These are phyloP conservation scores for Echites panduratus DNA, from an alignment of 257 asterid species.

Conservation along the genomic window DNA sequence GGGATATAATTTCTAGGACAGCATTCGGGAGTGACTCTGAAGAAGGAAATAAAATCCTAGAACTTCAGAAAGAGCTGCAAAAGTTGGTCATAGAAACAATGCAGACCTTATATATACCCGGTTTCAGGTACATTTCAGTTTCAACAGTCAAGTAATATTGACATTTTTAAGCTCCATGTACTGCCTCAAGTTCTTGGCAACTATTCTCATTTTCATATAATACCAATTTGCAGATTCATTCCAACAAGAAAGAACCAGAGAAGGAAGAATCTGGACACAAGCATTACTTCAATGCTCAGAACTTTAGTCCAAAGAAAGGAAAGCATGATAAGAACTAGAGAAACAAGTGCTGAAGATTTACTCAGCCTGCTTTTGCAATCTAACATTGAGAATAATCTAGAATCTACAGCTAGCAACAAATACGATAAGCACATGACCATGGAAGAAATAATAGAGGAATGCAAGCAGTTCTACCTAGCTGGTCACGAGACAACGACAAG, in stretches of 20 bases:
- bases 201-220: not conserved
- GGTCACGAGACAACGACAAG: conserved; percentile 52
- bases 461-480: conserved; percentile 48
- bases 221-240: conserved; percentile 31
- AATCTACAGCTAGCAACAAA: conserved; percentile 6
- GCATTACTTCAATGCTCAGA: conserved; percentile 38
- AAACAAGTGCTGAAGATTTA: conserved; percentile 29
- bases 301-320: conserved; percentile 34
- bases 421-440: conserved; percentile 29
- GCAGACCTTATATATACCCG: conserved; percentile 38
- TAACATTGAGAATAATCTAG: conserved; percentile 21
- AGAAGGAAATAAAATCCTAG: conserved; percentile 34
- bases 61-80: conserved; percentile 46
- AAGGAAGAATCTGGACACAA: conserved; percentile 29
- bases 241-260: conserved; percentile 48
- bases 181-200: not conserved
- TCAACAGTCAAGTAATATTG: not conserved
- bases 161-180: not conserved
- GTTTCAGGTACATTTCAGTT: conserved; percentile 31
- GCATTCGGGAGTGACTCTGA: conserved; percentile 43
- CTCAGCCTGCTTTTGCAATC: conserved; percentile 37
- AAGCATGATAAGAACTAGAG: conserved; percentile 19
- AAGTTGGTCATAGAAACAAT: conserved; percentile 37
- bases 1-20: conserved; percentile 40
- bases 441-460: conserved; percentile 52